These are phyloP conservation scores for Alternaria arborescens DNA, from an alignment of 2,329 filamentous ascomycete species.

Conservation along the genomic window DNA sequence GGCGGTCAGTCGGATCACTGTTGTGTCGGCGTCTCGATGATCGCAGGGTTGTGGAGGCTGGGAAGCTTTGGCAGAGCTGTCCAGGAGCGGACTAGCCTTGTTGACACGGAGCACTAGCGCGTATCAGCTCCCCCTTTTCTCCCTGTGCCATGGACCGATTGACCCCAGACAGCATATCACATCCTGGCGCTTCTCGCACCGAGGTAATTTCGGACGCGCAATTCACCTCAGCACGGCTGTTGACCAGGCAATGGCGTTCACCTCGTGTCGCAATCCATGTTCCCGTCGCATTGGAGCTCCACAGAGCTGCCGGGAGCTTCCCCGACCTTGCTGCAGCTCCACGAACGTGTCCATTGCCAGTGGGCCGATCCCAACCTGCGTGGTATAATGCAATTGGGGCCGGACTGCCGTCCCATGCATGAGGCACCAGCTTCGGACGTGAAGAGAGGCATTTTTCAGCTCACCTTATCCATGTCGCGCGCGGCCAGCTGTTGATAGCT, in stretches of 20 bases:
- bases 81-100: constrained; percentile 30
- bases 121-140: constrained; percentile 36
- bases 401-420: constrained; percentile 29
- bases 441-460: constrained; percentile 41
- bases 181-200: constrained; percentile 25
- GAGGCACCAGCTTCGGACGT: constrained; percentile 35
- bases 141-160: constrained; percentile 10
- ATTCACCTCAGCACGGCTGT: constrained; percentile 32
- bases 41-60: constrained; percentile 30
- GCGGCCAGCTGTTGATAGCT: constrained; percentile 24
- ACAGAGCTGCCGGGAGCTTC: constrained; percentile 30
- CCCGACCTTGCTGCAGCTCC: constrained; percentile 26
- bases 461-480: constrained; percentile 33
- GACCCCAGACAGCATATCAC: constrained; percentile 11
- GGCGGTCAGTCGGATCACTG: constrained; percentile 40
- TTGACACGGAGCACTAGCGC: constrained; percentile 34
- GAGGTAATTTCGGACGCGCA: constrained; percentile 36
- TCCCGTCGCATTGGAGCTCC: constrained; percentile 20
- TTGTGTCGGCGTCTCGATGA: constrained; percentile 38
- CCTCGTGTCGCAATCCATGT: constrained; percentile 17
- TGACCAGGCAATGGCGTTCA: constrained; percentile 33
- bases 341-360: constrained; percentile 23
- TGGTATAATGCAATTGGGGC: constrained; percentile 48
- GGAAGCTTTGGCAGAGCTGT: constrained; percentile 34
- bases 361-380: constrained; percentile 35